phyloP scores from a whole-genome alignment of 2,329 filamentous ascomycete genomes.

The Ascosphaera aggregata region DNA sequence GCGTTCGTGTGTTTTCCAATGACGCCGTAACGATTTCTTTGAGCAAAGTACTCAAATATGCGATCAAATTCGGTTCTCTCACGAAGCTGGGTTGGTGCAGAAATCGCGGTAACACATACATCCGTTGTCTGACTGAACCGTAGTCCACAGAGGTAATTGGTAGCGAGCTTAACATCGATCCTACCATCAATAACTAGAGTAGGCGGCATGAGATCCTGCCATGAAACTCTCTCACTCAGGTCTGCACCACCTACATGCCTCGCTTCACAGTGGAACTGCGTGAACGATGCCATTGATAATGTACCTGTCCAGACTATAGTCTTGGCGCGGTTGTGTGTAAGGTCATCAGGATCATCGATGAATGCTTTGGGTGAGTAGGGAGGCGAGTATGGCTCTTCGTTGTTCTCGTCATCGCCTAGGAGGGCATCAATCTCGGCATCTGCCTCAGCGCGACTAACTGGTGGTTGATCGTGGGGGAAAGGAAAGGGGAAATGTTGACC shows the following conservation, averaged over 20 bases:
- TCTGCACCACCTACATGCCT: constrained; percentile 71
- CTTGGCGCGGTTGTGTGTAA: too few species aligned
- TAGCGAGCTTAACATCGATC: constrained; percentile 60
- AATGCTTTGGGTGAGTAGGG: constrained; percentile 66
- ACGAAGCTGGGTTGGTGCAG: constrained; percentile 32
- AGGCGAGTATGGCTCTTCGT: constrained; percentile 57
- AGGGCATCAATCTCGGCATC: constrained; percentile 83
- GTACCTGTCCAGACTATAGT: constrained; percentile 66
- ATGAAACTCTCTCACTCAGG: constrained; percentile 40
- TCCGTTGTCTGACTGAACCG: constrained; percentile 65
- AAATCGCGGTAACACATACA: constrained; percentile 55
- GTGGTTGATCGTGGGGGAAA: constrained; percentile 15
- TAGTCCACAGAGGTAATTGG: constrained; percentile 74
- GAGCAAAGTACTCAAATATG: constrained; percentile 71
- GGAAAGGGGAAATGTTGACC: too few species aligned
- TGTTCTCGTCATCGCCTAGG: too few species aligned
- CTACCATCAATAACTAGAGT: constrained; percentile 39
- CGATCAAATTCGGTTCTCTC: constrained; percentile 42
- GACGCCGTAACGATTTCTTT: constrained; percentile 67
- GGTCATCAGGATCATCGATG: constrained; percentile 41
- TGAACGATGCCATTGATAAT: constrained; percentile 52
- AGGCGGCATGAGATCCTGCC: constrained; percentile 52
- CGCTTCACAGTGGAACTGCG: constrained; percentile 52
- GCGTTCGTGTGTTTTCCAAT: constrained; percentile 50
- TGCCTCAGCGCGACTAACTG: constrained; percentile 29